Evolutionary conservation across 2,329 filamentous ascomycete species (phyloP).

Genomic region (Alternaria conjuncta): DNA sequence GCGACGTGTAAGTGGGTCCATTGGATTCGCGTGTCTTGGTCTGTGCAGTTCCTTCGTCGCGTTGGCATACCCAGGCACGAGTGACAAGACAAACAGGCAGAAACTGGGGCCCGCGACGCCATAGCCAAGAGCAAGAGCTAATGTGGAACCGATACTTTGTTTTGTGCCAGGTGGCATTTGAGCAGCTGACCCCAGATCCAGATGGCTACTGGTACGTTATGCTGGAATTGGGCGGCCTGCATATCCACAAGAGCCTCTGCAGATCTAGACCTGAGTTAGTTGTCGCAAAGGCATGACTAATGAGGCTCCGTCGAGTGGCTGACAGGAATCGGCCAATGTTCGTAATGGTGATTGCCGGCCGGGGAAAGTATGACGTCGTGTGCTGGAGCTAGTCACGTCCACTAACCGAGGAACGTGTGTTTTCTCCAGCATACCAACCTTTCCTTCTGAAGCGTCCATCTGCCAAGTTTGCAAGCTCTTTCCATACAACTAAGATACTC

Average conservation of each 20-base stretch:
- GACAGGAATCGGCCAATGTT: constrained; percentile 6
- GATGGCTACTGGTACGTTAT: not conserved
- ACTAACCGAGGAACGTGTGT: constrained; percentile 17
- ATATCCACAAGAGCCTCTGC: not conserved
- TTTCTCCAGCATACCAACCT: constrained; percentile 8
- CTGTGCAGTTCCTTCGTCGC: not conserved
- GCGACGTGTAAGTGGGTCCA: not conserved
- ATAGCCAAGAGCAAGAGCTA: not conserved
- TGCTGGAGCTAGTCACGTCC: constrained; percentile 7
- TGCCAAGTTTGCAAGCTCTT: not conserved
- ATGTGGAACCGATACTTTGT: not conserved
- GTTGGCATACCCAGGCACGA: not conserved
- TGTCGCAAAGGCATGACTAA: constrained; percentile 11
- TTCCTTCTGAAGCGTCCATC: constrained; percentile 4
- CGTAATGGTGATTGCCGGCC: constrained; percentile 14
- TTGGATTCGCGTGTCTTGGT: not conserved
- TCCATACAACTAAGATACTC: not conserved
- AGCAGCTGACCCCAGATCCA: not conserved
- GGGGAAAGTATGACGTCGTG: constrained; percentile 11
- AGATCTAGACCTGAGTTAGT: not conserved
- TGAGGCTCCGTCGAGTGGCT: not conserved
- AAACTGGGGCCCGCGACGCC: not conserved
- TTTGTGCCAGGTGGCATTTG: not conserved
- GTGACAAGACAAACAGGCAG: not conserved
- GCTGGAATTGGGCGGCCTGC: not conserved